A percentile compares a stretch with the other conserved stretches of the same genome.
Conservation (phyloP, 768 basidiomycete genomes). For the Boletellus emodensis region DNA sequence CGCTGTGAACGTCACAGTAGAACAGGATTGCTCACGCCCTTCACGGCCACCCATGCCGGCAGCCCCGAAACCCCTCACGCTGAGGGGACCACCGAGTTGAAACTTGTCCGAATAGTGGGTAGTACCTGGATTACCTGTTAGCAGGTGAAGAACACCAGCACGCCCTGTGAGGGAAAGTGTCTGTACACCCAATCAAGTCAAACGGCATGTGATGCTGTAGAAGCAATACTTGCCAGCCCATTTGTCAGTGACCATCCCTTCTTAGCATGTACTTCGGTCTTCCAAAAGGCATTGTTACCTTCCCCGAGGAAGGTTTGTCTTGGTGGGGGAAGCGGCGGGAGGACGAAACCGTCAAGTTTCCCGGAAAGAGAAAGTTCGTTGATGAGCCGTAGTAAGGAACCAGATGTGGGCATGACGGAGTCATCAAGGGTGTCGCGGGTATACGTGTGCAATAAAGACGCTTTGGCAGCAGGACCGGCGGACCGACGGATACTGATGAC, state of each 20-base stretch:
- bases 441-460: constrained; percentile 76
- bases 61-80: constrained; percentile 69
- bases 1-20: not conserved
- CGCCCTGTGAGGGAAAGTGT: constrained; percentile 70
- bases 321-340: not conserved
- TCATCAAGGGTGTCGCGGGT: constrained; percentile 47
- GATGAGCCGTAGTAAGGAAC: constrained; percentile 17
- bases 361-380: constrained; percentile 21
- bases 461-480: constrained; percentile 79
- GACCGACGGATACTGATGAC: constrained; percentile 70
- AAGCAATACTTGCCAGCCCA: constrained; percentile 19
- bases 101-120: constrained; percentile 77
- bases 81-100: constrained; percentile 89
- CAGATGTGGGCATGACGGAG: constrained; percentile 24
- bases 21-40: constrained; percentile 44
- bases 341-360: constrained; percentile 19
- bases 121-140: constrained; percentile 41
- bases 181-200: constrained; percentile 38
- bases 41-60: constrained; percentile 80
- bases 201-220: not conserved
- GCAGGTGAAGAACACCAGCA: constrained; percentile 65
- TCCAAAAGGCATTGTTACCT: constrained; percentile 27
- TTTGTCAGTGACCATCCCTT: constrained; percentile 22
- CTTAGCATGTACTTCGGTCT: constrained; percentile 17
- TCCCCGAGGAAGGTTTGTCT: constrained; percentile 14